Evolutionary conservation across 495 filamentous ascomycete genomes (phyloP).

Genomic region (Hyaloscypha variabilis): DNA sequence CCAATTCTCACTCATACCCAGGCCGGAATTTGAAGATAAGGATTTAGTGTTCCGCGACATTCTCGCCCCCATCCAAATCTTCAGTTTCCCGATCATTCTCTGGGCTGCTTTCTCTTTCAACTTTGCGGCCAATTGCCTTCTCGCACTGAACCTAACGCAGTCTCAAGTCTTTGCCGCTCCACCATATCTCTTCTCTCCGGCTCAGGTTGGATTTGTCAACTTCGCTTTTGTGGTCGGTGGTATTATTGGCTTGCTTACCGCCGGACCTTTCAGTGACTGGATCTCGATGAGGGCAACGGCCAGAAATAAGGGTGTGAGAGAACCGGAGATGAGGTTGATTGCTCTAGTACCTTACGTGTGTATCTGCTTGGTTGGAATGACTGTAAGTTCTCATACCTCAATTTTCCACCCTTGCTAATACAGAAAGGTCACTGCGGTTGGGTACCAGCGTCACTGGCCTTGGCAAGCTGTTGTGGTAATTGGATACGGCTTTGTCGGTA

Average conservation of each 20-base stretch:
- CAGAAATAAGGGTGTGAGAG: conserved; percentile 51
- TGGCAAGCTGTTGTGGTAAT: conserved; percentile 51
- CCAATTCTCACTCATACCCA: conserved; percentile 51
- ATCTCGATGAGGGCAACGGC: conserved; percentile 50
- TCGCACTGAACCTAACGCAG: conserved; percentile 64
- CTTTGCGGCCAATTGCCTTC: conserved; percentile 57
- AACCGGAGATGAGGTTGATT: conserved; percentile 57
- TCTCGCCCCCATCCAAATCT: conserved; percentile 57
- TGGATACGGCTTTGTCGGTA: conserved; percentile 46
- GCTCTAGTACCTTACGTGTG: conserved; percentile 59
- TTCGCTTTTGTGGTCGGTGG: conserved; percentile 50
- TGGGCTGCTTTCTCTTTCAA: conserved; percentile 61
- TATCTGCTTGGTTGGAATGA: conserved; percentile 59
- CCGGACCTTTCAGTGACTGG: conserved; percentile 51
- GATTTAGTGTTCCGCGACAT: conserved; percentile 37
- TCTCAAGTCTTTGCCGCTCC: conserved; percentile 60
- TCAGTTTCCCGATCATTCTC: conserved; percentile 64
- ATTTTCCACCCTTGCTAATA: conserved; percentile 2
- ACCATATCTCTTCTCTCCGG: conserved; percentile 56
- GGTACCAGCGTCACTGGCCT: conserved; percentile 57
- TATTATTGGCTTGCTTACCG: conserved; percentile 47
- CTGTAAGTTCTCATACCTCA: conserved; percentile 35
- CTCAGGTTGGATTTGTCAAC: conserved; percentile 44
- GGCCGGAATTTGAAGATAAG: conserved; percentile 35
- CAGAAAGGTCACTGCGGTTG: conserved; percentile 47